Conservation (phyloP, 306 rosid species). For the Trifolium fragiferum region DNA sequence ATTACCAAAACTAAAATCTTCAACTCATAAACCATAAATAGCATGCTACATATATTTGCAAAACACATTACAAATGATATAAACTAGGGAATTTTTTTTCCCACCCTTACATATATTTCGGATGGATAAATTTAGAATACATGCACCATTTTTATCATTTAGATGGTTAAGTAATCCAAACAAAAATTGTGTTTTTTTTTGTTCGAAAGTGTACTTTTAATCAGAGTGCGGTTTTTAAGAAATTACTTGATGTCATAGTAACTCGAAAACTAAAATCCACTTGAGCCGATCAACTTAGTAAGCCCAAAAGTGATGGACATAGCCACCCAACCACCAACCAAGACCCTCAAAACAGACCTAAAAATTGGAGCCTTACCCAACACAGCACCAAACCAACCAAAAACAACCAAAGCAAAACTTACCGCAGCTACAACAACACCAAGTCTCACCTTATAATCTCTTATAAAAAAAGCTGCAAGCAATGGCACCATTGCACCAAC, state of each 20-base stretch:
- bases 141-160: background rate
- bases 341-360: conserved; percentile 60
- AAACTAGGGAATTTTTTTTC: background rate
- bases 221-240: background rate
- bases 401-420: conserved; percentile 64
- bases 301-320: conserved; percentile 84
- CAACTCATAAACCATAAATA: background rate
- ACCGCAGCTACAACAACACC: conserved; percentile 69
- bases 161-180: background rate
- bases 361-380: conserved; percentile 70
- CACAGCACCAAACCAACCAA: conserved; percentile 82
- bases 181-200: background rate
- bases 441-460: conserved; percentile 63
- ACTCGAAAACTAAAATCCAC: conserved; percentile 49
- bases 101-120: background rate
- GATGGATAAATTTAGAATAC: background rate
- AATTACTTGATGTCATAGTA: background rate
- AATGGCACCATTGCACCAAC: conserved; percentile 88
- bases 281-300: conserved; percentile 79
- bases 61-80: conserved; percentile 6
- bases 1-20: background rate
- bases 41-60: background rate
- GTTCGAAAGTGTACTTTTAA: background rate
- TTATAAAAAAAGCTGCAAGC: conserved; percentile 82
- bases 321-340: conserved; percentile 94